Conservation (phyloP, 148 eudicot species). For the Spergularia marina region DNA sequence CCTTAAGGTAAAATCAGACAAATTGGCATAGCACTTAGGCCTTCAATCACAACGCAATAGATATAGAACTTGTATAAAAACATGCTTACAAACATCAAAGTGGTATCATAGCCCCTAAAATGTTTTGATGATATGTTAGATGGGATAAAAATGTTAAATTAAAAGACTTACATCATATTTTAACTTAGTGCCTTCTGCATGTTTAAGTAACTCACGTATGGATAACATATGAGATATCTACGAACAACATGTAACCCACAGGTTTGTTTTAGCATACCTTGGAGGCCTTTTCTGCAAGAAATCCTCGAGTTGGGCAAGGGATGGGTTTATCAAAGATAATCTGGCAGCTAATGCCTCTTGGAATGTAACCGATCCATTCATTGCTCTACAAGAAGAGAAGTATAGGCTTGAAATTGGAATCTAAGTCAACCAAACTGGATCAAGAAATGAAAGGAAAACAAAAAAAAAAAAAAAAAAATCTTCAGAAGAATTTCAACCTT, state of each 20-base stretch:
- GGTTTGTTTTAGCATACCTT: constrained; percentile 37
- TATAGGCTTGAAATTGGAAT: constrained; percentile 1
- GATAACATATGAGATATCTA: neutral
- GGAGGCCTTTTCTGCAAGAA: constrained; percentile 76
- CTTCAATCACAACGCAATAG: neutral
- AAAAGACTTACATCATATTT: neutral
- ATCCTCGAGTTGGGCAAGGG: constrained; percentile 57
- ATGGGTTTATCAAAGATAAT: constrained; percentile 70
- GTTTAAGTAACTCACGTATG: neutral
- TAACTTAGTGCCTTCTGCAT: neutral
- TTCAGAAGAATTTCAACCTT: constrained; percentile 41
- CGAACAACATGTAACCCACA: neutral
- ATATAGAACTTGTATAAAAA: neutral
- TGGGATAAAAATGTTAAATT: neutral
- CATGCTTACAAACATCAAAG: neutral
- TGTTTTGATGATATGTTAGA: neutral
- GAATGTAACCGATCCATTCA: constrained; percentile 84
- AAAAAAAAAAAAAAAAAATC: too few species aligned
- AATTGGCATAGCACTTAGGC: too few species aligned
- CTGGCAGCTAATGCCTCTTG: constrained; percentile 81
- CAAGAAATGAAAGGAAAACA: neutral
- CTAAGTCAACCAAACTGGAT: neutral
- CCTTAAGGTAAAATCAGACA: too few species aligned
- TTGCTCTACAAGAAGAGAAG: constrained; percentile 51
- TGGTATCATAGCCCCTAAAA: neutral